Evolutionary conservation across 1,284 basidiomycete species (phyloP), one percentile per base, ranked within the genome.

Genomic region (Ustilago loliicola): DNA sequence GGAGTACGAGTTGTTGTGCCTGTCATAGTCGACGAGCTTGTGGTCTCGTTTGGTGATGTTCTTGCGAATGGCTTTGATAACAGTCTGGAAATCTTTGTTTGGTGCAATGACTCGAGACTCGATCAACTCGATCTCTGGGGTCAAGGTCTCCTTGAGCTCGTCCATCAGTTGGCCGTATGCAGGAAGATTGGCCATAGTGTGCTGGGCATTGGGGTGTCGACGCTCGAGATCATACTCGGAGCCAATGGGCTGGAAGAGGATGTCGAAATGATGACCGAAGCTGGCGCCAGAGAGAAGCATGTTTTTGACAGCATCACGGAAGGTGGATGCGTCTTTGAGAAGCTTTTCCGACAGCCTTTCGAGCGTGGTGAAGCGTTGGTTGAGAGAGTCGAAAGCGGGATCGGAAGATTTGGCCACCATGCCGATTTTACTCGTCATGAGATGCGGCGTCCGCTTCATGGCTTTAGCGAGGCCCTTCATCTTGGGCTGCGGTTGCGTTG

Each of bases 11-110:
- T 98, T 98, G 88, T 98, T 98, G 90, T 91, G 93, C 52, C 97
- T 92, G 88, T 99, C 97, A 81, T 92, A 99, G 87, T 99, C 97
- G 52, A 93, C 89, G 58, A 98, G 90, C 92, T 99, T 99, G 88
- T 99, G 97, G 61, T 98, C 95, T 45, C 97, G 90, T 89, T 99
- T 99, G 17, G 92, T 93, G 83, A 96, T 94, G 32, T 92, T 94
- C 89, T 99, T 99, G 80, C 95, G 89, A 81, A 98, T 94, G 73
- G 90, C 88, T 89, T 98, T 98, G 88, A 96, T 89, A 66, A 98
- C 89, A 0, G 90, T 89, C 85, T 94, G 91, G 42, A 97, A 89
- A 86, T 99, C 97, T 88, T 95, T 97, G 65, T 92, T 90, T 19
- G 97, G 97, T 0, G 90, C 91, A 42, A 93, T 88, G 66, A 99